phyloP scores from a whole-genome alignment of 2,329 filamentous ascomycete species.

The Ophiostoma ulmi region DNA sequence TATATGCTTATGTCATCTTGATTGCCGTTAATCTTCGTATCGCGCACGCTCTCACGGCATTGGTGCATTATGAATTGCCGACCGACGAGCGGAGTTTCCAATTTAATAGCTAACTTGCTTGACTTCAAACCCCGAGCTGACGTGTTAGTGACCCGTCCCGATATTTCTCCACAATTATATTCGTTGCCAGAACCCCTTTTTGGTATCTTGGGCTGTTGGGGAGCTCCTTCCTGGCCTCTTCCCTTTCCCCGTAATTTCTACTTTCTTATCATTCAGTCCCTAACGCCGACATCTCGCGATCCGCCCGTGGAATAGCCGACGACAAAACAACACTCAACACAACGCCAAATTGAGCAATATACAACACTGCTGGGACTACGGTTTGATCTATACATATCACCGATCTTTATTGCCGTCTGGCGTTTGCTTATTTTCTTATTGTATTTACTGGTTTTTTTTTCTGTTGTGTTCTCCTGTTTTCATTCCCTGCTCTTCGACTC shows the following conservation, averaged over 20 bases:
- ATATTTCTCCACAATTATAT: not conserved
- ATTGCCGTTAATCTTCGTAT: not conserved
- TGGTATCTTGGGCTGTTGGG: not conserved
- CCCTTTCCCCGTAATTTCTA: slow-evolving; percentile 8
- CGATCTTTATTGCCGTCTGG: not conserved
- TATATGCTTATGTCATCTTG: not conserved
- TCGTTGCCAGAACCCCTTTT: not conserved
- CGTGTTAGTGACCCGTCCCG: not conserved
- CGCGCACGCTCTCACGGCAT: not conserved
- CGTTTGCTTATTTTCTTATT: not conserved
- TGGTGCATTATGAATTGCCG: slow-evolving; percentile 6
- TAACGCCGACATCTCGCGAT: not conserved
- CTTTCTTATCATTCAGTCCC: not conserved
- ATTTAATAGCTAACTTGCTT: not conserved
- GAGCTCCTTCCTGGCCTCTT: not conserved
- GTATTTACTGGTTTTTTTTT: not conserved
- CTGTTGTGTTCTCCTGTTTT: not conserved
- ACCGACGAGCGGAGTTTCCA: slow-evolving; percentile 4
- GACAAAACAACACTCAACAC: not conserved
- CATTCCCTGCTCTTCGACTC: not conserved
- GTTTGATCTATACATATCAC: not conserved
- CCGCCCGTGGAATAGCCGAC: not conserved
- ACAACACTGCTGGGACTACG: not conserved
- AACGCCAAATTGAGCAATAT: not conserved
- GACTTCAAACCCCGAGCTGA: not conserved